Evolutionary conservation across 768 basidiomycete genomes (phyloP), one percentile per base, ranked within the genome.

Genomic region (Podaxis sp.): DNA sequence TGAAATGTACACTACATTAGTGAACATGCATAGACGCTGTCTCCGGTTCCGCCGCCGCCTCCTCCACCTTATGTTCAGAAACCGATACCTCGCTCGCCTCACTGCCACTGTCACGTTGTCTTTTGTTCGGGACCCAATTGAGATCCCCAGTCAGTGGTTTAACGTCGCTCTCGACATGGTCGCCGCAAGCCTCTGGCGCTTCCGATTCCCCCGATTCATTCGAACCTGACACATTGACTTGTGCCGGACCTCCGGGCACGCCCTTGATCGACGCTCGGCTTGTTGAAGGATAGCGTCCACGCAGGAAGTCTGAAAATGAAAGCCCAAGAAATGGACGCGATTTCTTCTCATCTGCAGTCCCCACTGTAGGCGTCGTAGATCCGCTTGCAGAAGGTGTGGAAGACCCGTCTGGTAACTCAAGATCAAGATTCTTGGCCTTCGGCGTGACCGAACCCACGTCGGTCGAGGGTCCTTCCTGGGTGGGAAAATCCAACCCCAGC

Each of bases 281-380:
- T 13, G 77, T 77, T 19, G 86, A 83, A 33, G 86, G 82, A 70
- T 89, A 82, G 54, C 88, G 84, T 22, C 81, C 77, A 40, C 88
- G 84, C 59, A 87, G 77, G 71, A 90, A 85, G 30, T 83, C 87
- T 51, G 88, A 79, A 42, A 90, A 80, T 4, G 88, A 85, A 53
- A 89, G 81, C 66, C 80, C 84, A 67, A 87, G 82, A 76, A 87
- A 86, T 39, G 79, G 75, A 52, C 77, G 78, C 39, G 72, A 69
- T 67, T 74, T 81, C 71, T 71, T 70, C 44, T 78, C 75, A 26
- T 79, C 79, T n/a, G 65, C 69, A 13, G 73, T 68, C 42, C 75
- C 66, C 49, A 74, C 73, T 12, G 80, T 87, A 2, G 88, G 88
- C 11, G 88, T 89, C 2, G 80, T 83, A 15, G 81, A 70, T 2